Evolutionary conservation across 2,329 filamentous ascomycete genomes (phyloP), one percentile per base, ranked within the genome.

Genomic region (Penicillium decumbens): DNA sequence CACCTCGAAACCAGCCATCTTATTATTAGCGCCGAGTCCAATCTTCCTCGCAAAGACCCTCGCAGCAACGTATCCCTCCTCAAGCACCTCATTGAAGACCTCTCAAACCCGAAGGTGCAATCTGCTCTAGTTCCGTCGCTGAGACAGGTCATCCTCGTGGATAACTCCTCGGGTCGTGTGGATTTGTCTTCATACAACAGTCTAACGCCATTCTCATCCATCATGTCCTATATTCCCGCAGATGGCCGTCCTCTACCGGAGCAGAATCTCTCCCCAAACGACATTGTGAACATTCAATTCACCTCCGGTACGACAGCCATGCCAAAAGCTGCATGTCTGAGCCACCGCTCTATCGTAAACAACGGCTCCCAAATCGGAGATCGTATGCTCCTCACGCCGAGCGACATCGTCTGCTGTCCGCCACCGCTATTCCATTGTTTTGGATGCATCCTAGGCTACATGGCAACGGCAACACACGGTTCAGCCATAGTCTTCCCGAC

Each of bases 261-360:
- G 70, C 66, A 75, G 65, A 9, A 59, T 60, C 27, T 68, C 23
- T 70, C 75, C 85, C 76, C 83, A 0, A 68, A 80, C 53, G 92
- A 97, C 43, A 83, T 87, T 2, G 85, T 95, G 58, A 97, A 96
- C 66, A 95, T 97, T 56, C 92, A 97, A 69, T 97, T 97, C 74
- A 98, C 93, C 0, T 92, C 87, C 0, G 93, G 92, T n/a, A 97
- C 93, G 0, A 97, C 93, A 0, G 88, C 88, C 0, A 77, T 81
- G 63, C 92, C 91, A 20, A 97, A 97, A 72, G 93, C 93, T 0
- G 92, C 92, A 1, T 95, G 90, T 74, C 79, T 98, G 28, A 85
- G 82, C 0, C 92, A 97, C 72, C 80, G 78, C 3, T 85, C 80
- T n/a, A 92, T 97, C 56, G 77, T 98, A 53, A 98, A 97, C 72